These are phyloP conservation scores for Begonia fuchsioides DNA, from an alignment of 306 rosid species.

Conservation along the genomic window DNA sequence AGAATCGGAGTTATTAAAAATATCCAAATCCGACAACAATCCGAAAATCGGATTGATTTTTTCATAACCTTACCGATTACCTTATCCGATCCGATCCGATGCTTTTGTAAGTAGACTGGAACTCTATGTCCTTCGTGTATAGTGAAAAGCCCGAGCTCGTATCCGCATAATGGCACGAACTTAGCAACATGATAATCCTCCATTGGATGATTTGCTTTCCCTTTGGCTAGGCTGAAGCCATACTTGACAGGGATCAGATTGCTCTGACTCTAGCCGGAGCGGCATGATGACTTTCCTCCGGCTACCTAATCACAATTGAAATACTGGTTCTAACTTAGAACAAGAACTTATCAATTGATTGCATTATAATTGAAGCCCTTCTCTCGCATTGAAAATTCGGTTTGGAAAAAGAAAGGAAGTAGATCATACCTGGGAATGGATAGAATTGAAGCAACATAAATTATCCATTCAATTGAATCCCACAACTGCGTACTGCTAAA, in stretches of 20 bases:
- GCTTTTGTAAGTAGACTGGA: conserved; percentile 63
- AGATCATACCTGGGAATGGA: conserved; percentile 32
- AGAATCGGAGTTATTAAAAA: too few relatives aligned
- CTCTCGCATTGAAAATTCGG: too few relatives aligned
- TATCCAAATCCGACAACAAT: too few relatives aligned
- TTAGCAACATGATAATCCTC: conserved; percentile 80
- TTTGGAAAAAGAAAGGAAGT: too few relatives aligned
- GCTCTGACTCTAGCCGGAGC: conserved; percentile 75
- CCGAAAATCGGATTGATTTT: too few relatives aligned
- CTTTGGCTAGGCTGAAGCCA: conserved; percentile 79
- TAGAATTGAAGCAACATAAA: conserved; percentile 67
- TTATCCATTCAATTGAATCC: conserved; percentile 51
- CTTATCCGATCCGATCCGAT: too few relatives aligned
- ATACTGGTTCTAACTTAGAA: neutral
- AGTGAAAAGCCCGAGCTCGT: conserved; percentile 72
- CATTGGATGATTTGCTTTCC: conserved; percentile 87
- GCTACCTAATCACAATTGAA: conserved; percentile 29
- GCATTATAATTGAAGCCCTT: too few relatives aligned
- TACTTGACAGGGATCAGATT: conserved; percentile 43
- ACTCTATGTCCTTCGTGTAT: conserved; percentile 77
- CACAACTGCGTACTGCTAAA: conserved; percentile 18
- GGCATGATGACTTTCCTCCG: conserved; percentile 60
- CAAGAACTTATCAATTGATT: too few relatives aligned
- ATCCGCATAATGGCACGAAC: conserved; percentile 29
- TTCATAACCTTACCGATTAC: too few relatives aligned